Evolutionary conservation across 352 stramenopile genomes (phyloP).

Genomic region (Phytophthora colocasiae): DNA sequence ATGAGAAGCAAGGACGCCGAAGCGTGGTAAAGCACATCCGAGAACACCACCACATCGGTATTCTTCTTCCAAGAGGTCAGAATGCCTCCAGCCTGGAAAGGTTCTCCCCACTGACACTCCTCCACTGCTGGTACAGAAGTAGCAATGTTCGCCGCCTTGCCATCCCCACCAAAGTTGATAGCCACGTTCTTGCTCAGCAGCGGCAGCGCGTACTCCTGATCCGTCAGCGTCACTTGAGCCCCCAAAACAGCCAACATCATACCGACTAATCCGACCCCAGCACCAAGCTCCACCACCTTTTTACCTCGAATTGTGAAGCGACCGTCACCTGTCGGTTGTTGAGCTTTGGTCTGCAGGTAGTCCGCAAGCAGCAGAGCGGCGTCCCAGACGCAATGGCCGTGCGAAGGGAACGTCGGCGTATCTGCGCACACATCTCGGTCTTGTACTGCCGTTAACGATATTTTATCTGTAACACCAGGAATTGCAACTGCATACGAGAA

Average conservation of each 20-base stretch:
- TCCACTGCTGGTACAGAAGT: conserved; percentile 35
- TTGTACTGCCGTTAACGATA: conserved; percentile 44
- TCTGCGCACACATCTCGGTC: conserved; percentile 44
- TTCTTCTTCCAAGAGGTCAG: conserved; percentile 37
- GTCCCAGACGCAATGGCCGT: conserved; percentile 68
- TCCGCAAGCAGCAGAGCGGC: conserved; percentile 58
- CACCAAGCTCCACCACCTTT: conserved; percentile 52
- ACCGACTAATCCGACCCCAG: conserved; percentile 57
- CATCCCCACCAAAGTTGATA: conserved; percentile 43
- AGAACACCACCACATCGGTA: conserved; percentile 54
- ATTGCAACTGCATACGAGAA: conserved; percentile 45
- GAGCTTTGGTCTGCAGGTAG: conserved; percentile 44
- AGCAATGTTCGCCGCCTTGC: not conserved
- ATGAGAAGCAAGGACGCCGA: conserved; percentile 47
- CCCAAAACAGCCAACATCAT: conserved; percentile 58
- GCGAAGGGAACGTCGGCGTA: conserved; percentile 49
- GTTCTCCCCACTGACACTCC: conserved; percentile 51
- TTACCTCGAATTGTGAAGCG: conserved; percentile 26
- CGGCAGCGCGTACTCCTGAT: conserved; percentile 60
- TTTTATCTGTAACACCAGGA: not conserved
- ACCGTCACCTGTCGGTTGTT: not conserved
- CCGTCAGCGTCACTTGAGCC: conserved; percentile 50
- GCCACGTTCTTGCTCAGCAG: conserved; percentile 56
- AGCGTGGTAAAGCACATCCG: conserved; percentile 59
- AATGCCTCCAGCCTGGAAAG: conserved; percentile 19